Base-by-base conservation (phyloP, 2,329 filamentous ascomycete genomes). In the Fusarium zealandicum region DNA sequence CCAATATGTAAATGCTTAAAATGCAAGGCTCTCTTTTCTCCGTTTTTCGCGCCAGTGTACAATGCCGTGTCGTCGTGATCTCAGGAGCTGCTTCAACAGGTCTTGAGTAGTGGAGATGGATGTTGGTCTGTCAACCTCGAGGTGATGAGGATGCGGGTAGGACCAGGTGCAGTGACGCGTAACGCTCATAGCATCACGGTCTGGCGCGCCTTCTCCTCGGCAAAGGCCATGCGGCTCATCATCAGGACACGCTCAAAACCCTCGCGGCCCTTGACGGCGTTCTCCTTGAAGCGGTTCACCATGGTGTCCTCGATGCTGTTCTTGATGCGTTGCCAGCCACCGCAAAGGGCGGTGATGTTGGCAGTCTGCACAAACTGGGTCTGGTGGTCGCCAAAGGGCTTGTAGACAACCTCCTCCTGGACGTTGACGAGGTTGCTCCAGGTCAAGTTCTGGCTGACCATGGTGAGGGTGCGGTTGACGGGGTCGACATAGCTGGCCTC, bases 401-500 rank as follows among this genome's bases (percentile, higher is more conserved):
- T 82, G 78, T 98, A 98, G 50, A 90, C 80, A 60, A 97, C 93
- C 14, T 93, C 97, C 79, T 99, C 95, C 73, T 93, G 90, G 38
- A 97, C 92, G 70, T 85, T 92, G 72, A 98, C 82, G 47, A 99
- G 84, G 70, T 98, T 96, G 60, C 87, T 89, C 84, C 87, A 95
- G 7, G 95, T 98, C 72, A 99, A 81, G 77, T 99, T 99, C 73
- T 92, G 91, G 64, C 90, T 95, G 73, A 93, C 92, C 90, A 99
- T 96, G 57, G 93, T 98, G 70, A 99, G 91, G 61, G 90, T 96
- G 77, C 93, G 92, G 58, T 82, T 80, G 35, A 75, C 70, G 1
- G 91, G 91, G 75, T 98, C 92, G 71, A 99, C 93, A 75, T 98
- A 98, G 54, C 90, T 96, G 37, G 93, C 90, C 79, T 99, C 95